Percentiles rank a stretch among this genome's conserved stretches.
phyloP scores from a whole-genome alignment of 306 rosid species.

The Alnus glutinosa region DNA sequence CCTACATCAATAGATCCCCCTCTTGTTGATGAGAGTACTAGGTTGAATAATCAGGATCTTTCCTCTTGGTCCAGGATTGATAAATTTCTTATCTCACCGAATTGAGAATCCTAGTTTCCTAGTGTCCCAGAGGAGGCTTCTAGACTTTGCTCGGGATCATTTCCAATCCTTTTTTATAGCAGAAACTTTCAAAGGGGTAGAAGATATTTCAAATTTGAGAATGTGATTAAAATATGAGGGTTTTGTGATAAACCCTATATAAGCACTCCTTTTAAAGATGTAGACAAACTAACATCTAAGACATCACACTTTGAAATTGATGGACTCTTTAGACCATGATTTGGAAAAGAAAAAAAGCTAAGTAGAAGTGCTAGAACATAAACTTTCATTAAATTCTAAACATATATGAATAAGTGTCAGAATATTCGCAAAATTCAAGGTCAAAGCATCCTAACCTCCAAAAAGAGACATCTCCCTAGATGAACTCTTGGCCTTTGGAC shows the following conservation, averaged over 20 bases:
- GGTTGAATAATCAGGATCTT: too few species aligned
- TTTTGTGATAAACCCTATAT: background rate
- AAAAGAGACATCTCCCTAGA: slow-evolving; percentile 75
- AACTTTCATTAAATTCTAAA: background rate
- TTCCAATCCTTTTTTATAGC: too few species aligned
- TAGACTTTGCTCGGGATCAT: too few species aligned
- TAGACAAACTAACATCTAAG: background rate
- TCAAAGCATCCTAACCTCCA: slow-evolving; percentile 71
- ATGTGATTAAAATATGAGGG: too few species aligned
- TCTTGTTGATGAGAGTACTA: too few species aligned
- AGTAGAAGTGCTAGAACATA: background rate
- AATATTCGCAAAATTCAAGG: slow-evolving; percentile 17
- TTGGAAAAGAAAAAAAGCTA: background rate
- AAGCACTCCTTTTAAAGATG: background rate
- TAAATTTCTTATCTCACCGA: too few species aligned
- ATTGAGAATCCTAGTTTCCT: too few species aligned
- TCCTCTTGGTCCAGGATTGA: too few species aligned
- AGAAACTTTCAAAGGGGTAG: too few species aligned
- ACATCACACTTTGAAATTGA: background rate
- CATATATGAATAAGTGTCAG: background rate
- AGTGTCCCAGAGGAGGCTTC: too few species aligned
- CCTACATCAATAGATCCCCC: too few species aligned
- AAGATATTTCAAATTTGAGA: too few species aligned
- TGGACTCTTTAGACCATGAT: background rate
- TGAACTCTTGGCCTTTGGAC: slow-evolving; percentile 90